phyloP scores from a whole-genome alignment of 352 stramenopile genomes.

The Blastocystis sp. region DNA sequence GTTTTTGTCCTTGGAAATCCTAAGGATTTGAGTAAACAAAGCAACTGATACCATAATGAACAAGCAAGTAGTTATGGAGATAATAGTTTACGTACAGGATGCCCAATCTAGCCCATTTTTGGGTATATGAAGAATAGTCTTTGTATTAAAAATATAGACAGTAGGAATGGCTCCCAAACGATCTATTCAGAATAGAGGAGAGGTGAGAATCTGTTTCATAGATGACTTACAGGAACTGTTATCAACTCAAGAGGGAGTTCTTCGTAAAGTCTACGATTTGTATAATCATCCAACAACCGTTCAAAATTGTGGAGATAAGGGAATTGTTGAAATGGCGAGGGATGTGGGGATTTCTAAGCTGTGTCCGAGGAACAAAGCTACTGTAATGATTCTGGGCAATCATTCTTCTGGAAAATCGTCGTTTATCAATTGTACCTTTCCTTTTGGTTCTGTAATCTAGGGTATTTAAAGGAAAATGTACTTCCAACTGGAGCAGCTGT shows the following conservation, averaged over 20 bases:
- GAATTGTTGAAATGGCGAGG: constrained; percentile 35
- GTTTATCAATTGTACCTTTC: constrained; percentile 77
- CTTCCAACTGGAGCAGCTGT: constrained; percentile 76
- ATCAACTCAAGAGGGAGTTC: constrained; percentile 25
- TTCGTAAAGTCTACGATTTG: constrained; percentile 44
- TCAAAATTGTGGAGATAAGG: constrained; percentile 44
- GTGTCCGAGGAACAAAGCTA: constrained; percentile 75
- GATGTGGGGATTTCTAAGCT: constrained; percentile 65
- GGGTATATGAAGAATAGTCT: no score
- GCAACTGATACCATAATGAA: neutral
- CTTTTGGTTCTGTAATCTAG: constrained; percentile 43
- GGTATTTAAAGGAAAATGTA: constrained; percentile 73
- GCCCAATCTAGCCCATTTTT: no score
- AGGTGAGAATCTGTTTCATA: neutral
- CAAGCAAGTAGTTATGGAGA: neutral
- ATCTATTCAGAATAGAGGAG: neutral
- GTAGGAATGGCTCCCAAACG: neutral
- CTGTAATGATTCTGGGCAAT: constrained; percentile 77
- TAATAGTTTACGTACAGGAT: no score
- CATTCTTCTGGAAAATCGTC: constrained; percentile 78
- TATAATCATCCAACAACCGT: constrained; percentile 36
- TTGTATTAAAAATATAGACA: neutral
- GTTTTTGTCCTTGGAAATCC: constrained; percentile 50
- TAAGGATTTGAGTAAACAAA: neutral
- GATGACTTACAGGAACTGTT: neutral